Conservation (phyloP, 1,139 yeast genomes). For the Scheffersomyces titani region DNA sequence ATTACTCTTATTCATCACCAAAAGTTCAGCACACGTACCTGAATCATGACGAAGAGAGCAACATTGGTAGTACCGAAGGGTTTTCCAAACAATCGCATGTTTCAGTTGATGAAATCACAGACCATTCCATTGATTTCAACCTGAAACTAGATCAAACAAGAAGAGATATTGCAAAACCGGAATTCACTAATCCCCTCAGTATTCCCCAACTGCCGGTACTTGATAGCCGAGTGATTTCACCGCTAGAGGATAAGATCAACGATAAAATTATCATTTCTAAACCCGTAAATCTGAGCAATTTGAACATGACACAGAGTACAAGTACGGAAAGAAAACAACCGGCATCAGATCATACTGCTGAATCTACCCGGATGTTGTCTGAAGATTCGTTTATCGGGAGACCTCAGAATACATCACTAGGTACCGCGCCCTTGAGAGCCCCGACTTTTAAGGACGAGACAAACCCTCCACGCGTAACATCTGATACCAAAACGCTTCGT, state of each 20-base stretch:
- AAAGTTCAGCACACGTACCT: neutral
- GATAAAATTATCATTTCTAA: neutral
- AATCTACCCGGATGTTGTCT: neutral
- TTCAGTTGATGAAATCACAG: neutral
- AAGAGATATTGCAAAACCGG: neutral
- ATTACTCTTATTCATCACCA: constrained; percentile 21
- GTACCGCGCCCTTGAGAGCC: neutral
- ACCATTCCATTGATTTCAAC: constrained; percentile 2
- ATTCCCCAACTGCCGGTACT: neutral
- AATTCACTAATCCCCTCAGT: neutral
- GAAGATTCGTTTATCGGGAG: neutral
- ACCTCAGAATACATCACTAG: neutral
- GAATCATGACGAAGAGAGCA: neutral
- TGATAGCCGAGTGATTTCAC: neutral
- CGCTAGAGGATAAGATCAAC: neutral
- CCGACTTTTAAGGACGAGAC: neutral
- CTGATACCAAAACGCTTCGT: constrained; percentile 33
- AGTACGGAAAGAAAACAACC: neutral
- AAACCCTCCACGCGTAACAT: constrained; percentile 27
- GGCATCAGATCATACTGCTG: neutral
- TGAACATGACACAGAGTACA: neutral
- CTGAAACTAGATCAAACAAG: neutral
- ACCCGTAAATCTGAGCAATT: neutral
- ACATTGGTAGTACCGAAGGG: neutral
- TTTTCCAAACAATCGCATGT: neutral